Base-by-base conservation (phyloP, 129 eudicot genomes). In the Sambucus nigra region DNA sequence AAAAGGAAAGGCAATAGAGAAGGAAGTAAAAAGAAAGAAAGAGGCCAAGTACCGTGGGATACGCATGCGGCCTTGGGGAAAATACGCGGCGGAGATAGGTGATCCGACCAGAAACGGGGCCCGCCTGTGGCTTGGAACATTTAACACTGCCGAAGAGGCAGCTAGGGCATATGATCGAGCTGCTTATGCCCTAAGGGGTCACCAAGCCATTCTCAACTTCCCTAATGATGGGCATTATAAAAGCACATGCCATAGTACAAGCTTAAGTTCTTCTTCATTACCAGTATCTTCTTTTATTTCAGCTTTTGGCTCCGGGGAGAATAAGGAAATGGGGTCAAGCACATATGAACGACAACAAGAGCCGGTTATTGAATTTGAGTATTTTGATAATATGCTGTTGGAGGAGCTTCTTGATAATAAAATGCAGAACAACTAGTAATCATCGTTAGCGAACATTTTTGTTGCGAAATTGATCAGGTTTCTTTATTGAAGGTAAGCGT, bases 281-380 rank as follows among this genome's bases (percentile, higher is more conserved):
- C 8, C n/a, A 0, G 4, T 18, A 19, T 1, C 26, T 11, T 42
- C 48, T 0, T 42, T 20, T 2, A 13, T 20, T 3, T 13, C 48
- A 20, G 15, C 48, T 15, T 13, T n/a, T 18, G 23, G 5, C 4
- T 11, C 21, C 1, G 46, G 67, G 32, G 4, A 50, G 12, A 6
- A 55, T 47, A 15, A 55, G 3, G 74, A 80, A 44, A 80, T 80
- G 16, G 38, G n/a, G n/a, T n/a, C n/a, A n/a, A n/a, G n/a, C n/a
- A n/a, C n/a, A n/a, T n/a, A n/a, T n/a, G n/a, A n/a, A n/a, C n/a
- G n/a, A n/a, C n/a, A n/a, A n/a, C n/a, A n/a, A n/a, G n/a, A n/a
- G n/a, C n/a, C n/a, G n/a, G n/a, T n/a, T n/a, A n/a, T 80, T 27
- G 88, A 75, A 35, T 72, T 80, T 12, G 87, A 72, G 54, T 75